phyloP scores from a whole-genome alignment of 257 asterid species.

The Solanum microdontum region DNA sequence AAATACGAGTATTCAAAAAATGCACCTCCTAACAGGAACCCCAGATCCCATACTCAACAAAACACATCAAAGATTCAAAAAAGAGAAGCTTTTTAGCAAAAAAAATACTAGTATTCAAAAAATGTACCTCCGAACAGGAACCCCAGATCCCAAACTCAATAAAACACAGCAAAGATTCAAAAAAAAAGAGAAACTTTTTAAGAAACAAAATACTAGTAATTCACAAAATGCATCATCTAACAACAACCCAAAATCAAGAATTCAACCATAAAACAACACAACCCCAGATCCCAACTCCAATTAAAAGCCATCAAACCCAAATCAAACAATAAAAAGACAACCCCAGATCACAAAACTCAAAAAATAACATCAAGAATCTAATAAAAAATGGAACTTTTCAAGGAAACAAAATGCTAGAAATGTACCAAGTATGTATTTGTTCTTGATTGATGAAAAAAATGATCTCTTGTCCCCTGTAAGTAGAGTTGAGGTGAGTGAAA shows the following conservation, averaged over 20 bases:
- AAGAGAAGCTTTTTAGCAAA: neutral
- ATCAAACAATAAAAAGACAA: neutral
- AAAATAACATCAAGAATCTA: neutral
- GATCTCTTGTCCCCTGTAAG: neutral
- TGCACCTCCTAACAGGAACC: neutral
- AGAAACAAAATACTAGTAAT: neutral
- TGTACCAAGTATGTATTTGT: neutral
- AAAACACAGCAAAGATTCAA: neutral
- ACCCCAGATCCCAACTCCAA: neutral
- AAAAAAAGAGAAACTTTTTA: neutral
- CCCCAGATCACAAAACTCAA: neutral
- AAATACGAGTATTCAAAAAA: neutral
- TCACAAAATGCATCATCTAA: neutral
- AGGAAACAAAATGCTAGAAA: neutral
- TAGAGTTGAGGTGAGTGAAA: neutral
- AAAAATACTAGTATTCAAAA: neutral
- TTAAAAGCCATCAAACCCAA: neutral
- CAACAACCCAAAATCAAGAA: neutral
- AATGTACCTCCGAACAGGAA: neutral
- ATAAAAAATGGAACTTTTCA: neutral
- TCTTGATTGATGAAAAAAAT: neutral
- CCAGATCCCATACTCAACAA: neutral
- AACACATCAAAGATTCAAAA: neutral
- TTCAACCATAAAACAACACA: neutral
- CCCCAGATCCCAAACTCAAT: neutral